phyloP scores from a whole-genome alignment of 1,284 basidiomycete genomes.

The Lentinula novae-zelandiae region DNA sequence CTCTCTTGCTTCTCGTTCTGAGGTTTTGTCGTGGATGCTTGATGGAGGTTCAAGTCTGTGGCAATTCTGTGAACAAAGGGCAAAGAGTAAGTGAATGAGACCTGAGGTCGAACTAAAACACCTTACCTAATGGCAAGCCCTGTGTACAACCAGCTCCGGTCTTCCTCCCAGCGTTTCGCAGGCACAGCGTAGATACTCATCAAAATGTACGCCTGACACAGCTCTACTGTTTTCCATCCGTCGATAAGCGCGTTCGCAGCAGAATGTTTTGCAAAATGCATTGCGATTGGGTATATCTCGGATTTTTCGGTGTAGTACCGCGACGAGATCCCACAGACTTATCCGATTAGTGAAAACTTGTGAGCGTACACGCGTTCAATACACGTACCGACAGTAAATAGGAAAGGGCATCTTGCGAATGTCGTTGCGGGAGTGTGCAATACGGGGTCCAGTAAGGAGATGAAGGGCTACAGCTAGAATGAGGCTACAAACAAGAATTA shows the following conservation, averaged over 20 bases:
- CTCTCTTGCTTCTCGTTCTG: constrained; percentile 66
- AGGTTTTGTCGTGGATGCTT: constrained; percentile 56
- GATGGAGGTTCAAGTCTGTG: constrained; percentile 82
- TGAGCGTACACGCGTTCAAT: not conserved
- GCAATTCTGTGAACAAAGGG: constrained; percentile 61
- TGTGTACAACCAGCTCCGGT: constrained; percentile 78
- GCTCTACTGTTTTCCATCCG: constrained; percentile 79
- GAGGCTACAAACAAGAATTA: not conserved
- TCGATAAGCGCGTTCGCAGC: constrained; percentile 76
- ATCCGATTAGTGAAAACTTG: constrained; percentile 22
- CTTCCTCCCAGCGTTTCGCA: constrained; percentile 78
- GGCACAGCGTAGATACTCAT: constrained; percentile 79
- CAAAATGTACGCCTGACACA: constrained; percentile 74
- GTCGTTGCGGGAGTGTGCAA: constrained; percentile 71
- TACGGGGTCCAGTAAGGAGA: constrained; percentile 68
- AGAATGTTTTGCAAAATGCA: constrained; percentile 83
- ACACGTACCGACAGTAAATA: constrained; percentile 76
- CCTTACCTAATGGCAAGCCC: constrained; percentile 71
- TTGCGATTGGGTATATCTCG: constrained; percentile 78
- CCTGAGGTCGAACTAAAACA: not conserved
- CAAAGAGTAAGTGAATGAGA: not conserved
- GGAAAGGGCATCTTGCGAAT: constrained; percentile 74
- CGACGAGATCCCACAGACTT: constrained; percentile 73
- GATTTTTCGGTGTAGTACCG: constrained; percentile 73
- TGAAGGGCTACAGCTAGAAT: constrained; percentile 52